Evolutionary conservation across 352 stramenopile genomes (phyloP), one percentile per base, ranked within the genome.

Genomic region (Peronospora belbahrii): DNA sequence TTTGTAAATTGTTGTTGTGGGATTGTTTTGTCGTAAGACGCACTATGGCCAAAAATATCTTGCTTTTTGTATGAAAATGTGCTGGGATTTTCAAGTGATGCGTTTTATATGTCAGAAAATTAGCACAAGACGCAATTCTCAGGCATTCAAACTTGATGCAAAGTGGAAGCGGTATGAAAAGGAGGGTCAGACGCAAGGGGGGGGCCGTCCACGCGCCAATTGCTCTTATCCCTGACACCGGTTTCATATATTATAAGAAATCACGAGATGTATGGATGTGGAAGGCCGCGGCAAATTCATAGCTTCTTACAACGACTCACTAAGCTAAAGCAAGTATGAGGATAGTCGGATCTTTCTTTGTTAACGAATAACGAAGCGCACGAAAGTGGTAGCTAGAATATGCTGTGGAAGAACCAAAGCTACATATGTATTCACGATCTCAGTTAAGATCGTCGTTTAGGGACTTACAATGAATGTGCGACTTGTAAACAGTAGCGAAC

Each of bases 111-210:
- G 48, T 56, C 42, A 52, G 19, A 2, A n/a, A n/a, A 10, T 39
- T 17, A 38, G 25, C 23, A 22, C 24, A 25, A 18, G 27, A 9
- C 10, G 15, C 33, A 28, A 61, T 63, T 37, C 27, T 19, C 9
- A 2, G 23, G 36, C 22, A 53, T 55, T 49, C 52, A 39, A 48
- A 10, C 27, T 56, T 49, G 36, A 59, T 64, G 6, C 27, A 30
- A 59, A 55, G 49, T 59, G 48, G 27, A 49, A 55, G 31, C 35
- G 49, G 54, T 41, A 59, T 23, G 55, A 39, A 64, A 64, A 64
- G 55, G 55, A 59, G 48, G 7, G 42, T 15, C 37, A 23, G 35
- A 2, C 23, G 34, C 18, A 34, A 33, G 11, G 42, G 39, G 24
- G 11, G 42, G 39, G 24, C 48, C 48, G 48, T 59, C 55, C 55